Evolutionary conservation across 1,284 basidiomycete species (phyloP), one percentile per base, ranked within the genome.

Genomic region (Boletus hoseneyae): DNA sequence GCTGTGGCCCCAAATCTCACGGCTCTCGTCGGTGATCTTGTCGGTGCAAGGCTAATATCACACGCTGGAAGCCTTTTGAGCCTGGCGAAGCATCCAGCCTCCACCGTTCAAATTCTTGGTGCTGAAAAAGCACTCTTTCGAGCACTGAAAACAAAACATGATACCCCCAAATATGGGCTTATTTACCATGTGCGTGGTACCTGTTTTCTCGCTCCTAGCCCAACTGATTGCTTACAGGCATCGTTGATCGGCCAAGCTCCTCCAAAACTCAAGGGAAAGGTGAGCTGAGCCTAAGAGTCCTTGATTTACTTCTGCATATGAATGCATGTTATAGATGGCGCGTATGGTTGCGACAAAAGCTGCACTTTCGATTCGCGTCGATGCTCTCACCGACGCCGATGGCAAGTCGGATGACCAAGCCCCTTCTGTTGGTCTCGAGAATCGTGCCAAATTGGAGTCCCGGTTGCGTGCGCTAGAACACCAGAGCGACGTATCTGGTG

Each of bases 321-420:
- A 38, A 59, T 38, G 38, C 12, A 42, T 30, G 46, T 48, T 33
- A 1, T 53, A 90, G 86, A 98, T 99, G 96, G 97, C 97, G 12
- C 90, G 97, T 61, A 99, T 99, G 96, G 93, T 98, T 27, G 94
- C 96, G 34, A 98, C 96, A 54, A 97, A 97, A 77, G 87, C 96
- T 4, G 91, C 96, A 1, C 82, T 99, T 10, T 97, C 95, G 5
- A 93, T 96, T 63, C 93, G 96, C 70, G 90, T 98, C 38, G 96
- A 99, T 62, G 96, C 96, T 6, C 84, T 99, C 38, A 89, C 95
- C 23, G 95, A 97, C 58, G 78, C 86, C 21, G 93, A 97, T 55
- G 89, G 84, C 64, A 97, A 97, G 71, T 91, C 92, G 1, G 90
- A 90, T 52, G 74, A 83, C 27, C 73, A 77, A 10, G 88, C 91